Percentiles rank a stretch among this genome's conserved stretches.
phyloP scores from a whole-genome alignment of 2,329 filamentous ascomycete species.

The Zymoseptoria pseudotritici region DNA sequence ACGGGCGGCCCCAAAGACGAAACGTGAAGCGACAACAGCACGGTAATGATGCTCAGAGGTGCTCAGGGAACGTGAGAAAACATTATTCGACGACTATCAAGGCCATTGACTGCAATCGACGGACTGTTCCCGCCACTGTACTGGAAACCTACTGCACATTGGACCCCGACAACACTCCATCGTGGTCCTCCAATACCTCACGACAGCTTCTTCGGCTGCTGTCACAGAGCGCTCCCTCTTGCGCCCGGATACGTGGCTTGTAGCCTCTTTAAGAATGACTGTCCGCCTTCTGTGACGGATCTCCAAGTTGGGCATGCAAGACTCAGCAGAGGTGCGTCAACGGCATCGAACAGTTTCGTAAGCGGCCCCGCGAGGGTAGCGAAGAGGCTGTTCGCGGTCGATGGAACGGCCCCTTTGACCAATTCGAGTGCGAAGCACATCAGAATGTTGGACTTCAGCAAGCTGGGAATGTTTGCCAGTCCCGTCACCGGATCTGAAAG shows the following conservation, averaged over 20 bases:
- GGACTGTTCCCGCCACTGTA: background rate
- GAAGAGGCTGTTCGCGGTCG: slow-evolving; percentile 24
- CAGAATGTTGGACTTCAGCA: slow-evolving; percentile 6
- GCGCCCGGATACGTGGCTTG: slow-evolving; percentile 9
- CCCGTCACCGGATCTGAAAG: slow-evolving; percentile 30
- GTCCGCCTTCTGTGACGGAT: slow-evolving; percentile 6
- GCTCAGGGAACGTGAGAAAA: background rate
- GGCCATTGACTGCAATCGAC: background rate
- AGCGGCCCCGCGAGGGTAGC: slow-evolving; percentile 7
- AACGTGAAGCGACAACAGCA: background rate
- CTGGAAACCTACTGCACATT: background rate
- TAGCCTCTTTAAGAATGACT: slow-evolving; percentile 6
- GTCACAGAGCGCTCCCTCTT: background rate
- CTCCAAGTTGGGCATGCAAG: slow-evolving; percentile 9
- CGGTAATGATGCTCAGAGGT: background rate
- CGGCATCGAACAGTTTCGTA: slow-evolving; percentile 2
- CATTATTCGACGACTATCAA: background rate
- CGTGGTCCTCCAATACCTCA: background rate
- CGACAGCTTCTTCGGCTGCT: background rate
- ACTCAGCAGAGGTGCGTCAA: slow-evolving; percentile 6
- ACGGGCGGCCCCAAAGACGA: background rate
- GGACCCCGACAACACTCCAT: background rate
- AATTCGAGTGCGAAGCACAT: slow-evolving; percentile 12
- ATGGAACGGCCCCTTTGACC: slow-evolving; percentile 28
- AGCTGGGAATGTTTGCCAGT: slow-evolving; percentile 32